Conservation (phyloP, 2,329 filamentous ascomycete species). For the Aspergillus glaucus region DNA sequence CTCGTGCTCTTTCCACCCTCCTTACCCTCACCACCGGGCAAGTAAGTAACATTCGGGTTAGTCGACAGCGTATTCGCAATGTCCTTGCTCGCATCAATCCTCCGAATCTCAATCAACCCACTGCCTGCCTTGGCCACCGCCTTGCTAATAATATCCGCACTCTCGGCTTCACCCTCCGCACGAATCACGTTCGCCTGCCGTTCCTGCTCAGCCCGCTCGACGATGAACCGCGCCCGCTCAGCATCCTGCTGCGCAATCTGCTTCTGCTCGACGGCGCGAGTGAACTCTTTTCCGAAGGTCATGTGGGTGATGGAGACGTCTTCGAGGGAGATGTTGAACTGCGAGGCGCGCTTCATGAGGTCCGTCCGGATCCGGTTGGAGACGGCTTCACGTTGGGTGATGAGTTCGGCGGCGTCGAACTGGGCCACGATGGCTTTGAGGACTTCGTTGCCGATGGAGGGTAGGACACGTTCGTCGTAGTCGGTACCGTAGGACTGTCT, state of each 20-base stretch:
- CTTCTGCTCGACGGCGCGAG: slow-evolving; percentile 98
- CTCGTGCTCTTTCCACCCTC: slow-evolving; percentile 58
- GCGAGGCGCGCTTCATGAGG: slow-evolving; percentile 81
- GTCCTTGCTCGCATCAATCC: slow-evolving; percentile 94
- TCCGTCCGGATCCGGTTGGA: slow-evolving; percentile 89
- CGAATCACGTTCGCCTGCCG: slow-evolving; percentile 97
- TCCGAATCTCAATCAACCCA: slow-evolving; percentile 88
- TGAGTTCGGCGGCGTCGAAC: slow-evolving; percentile 97
- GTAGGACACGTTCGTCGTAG: slow-evolving; percentile 97
- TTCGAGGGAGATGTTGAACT: slow-evolving; percentile 99
- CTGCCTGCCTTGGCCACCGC: slow-evolving; percentile 90
- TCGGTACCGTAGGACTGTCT: slow-evolving; percentile 86
- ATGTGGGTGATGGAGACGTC: slow-evolving; percentile 99
- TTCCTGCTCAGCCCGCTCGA: slow-evolving; percentile 98
- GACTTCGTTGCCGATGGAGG: slow-evolving; percentile 98
- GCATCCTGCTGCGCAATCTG: slow-evolving; percentile 99
- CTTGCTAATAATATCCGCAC: slow-evolving; percentile 88
- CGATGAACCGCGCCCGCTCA: slow-evolving; percentile 93
- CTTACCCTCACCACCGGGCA: slow-evolving; percentile 64
- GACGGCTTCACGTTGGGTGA: slow-evolving; percentile 97
- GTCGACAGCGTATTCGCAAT: slow-evolving; percentile 82
- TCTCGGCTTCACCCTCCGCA: slow-evolving; percentile 95
- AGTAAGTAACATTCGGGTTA: slow-evolving; percentile 94
- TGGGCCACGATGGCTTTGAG: slow-evolving; percentile 97
- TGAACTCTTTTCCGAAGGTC: slow-evolving; percentile 99